phyloP scores from a whole-genome alignment of 345 rosid species.

The Camelina sativa region DNA sequence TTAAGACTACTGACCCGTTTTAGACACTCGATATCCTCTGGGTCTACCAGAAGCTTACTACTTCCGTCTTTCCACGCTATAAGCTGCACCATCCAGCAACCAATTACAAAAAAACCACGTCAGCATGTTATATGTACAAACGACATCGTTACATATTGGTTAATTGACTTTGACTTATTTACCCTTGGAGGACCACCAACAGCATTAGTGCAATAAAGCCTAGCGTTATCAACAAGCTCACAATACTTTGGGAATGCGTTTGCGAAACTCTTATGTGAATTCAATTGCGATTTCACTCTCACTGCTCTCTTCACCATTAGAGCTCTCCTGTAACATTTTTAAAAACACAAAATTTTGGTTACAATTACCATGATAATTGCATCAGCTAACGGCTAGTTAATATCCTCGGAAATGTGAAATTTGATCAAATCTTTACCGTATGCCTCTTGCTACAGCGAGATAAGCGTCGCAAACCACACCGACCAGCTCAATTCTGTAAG shows the following conservation, averaged over 20 bases:
- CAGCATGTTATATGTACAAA: background rate
- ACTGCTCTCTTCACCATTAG: slow-evolving; percentile 78
- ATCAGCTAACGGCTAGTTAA: background rate
- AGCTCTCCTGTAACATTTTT: slow-evolving; percentile 55
- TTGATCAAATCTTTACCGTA: slow-evolving; percentile 52
- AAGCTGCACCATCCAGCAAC: slow-evolving; percentile 49
- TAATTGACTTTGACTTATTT: background rate
- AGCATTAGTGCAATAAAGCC: slow-evolving; percentile 82
- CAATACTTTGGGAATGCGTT: slow-evolving; percentile 74
- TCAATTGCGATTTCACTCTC: slow-evolving; percentile 78
- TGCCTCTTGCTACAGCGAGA: slow-evolving; percentile 86
- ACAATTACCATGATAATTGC: background rate
- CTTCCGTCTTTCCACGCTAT: slow-evolving; percentile 84
- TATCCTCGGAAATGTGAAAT: background rate
- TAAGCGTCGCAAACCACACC: slow-evolving; percentile 95
- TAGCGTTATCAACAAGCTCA: slow-evolving; percentile 76
- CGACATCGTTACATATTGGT: background rate
- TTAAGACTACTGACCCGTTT: slow-evolving; percentile 52
- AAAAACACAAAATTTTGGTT: background rate
- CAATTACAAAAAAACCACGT: background rate
- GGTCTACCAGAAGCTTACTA: slow-evolving; percentile 66
- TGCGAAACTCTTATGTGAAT: slow-evolving; percentile 89
- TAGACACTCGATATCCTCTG: slow-evolving; percentile 60
- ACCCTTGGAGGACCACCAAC: slow-evolving; percentile 80
- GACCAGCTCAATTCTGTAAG: slow-evolving; percentile 78